Percentiles rank a stretch among this genome's conserved stretches.
These are phyloP conservation scores for Talaromyces sp. DNA, from an alignment of 2,329 filamentous ascomycete species.

Conservation along the genomic window DNA sequence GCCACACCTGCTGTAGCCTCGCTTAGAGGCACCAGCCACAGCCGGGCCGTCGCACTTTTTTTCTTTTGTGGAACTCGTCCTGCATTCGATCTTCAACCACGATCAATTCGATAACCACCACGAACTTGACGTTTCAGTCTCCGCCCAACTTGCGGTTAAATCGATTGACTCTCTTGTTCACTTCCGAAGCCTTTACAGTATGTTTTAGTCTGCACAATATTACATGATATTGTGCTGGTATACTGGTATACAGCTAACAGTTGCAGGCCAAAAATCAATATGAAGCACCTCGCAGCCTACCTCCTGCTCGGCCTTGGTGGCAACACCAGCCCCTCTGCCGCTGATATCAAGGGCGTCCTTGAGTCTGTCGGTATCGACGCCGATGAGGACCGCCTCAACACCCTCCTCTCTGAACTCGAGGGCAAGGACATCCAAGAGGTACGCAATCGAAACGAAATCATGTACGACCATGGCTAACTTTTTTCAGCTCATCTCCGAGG, in stretches of 20 bases:
- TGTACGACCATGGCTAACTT: conserved; percentile 11
- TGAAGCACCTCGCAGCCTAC: conserved; percentile 99
- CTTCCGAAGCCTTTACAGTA: conserved; percentile 23
- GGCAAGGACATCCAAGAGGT: conserved; percentile 79
- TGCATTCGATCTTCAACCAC: conserved; percentile 25
- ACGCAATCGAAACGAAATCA: conserved; percentile 21
- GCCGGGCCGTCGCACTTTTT: conserved; percentile 28
- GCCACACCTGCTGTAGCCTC: conserved; percentile 25
- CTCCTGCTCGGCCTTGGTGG: conserved; percentile 92
- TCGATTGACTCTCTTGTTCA: conserved; percentile 76
- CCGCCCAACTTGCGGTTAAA: conserved; percentile 98
- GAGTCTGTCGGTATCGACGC: conserved; percentile 92
- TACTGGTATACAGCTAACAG: neutral
- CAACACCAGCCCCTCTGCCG: conserved; percentile 80
- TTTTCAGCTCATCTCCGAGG: conserved; percentile 78
- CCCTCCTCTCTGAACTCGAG: conserved; percentile 73
- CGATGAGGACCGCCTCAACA: conserved; percentile 77
- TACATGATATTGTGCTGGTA: neutral
- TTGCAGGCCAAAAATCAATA: conserved; percentile 53
- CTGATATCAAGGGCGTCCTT: conserved; percentile 84
- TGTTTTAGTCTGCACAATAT: conserved; percentile 12
- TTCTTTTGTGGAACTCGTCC: conserved; percentile 21
- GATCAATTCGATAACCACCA: conserved; percentile 25
- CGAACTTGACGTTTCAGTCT: conserved; percentile 99
- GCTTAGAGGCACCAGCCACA: conserved; percentile 36